A percentile compares a stretch with the other conserved stretches of the same genome.
phyloP scores from a whole-genome alignment of 2,329 filamentous ascomycete species.

The Cercospora sp. region DNA sequence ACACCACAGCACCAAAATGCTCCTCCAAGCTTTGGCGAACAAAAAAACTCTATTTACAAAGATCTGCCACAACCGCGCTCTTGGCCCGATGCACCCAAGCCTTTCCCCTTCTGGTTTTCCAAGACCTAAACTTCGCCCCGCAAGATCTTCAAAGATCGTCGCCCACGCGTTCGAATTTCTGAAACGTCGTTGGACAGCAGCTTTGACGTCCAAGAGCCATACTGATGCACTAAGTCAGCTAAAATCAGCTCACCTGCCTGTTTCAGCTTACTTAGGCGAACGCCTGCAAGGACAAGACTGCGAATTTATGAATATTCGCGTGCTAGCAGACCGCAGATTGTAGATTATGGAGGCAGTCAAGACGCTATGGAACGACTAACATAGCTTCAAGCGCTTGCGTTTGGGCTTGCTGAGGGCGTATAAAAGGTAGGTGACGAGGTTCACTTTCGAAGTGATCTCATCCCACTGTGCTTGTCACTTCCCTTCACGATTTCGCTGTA shows the following conservation, averaged over 20 bases:
- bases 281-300: background rate
- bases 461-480: background rate
- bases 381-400: background rate
- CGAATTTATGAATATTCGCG: background rate
- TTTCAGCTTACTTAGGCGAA: background rate
- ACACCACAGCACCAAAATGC: background rate
- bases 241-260: background rate
- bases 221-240: background rate
- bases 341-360: background rate
- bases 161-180: background rate
- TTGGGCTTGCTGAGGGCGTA: background rate
- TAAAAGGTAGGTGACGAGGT: background rate
- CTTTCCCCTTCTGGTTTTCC: background rate
- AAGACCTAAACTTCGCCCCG: background rate
- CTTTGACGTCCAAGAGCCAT: background rate
- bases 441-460: too few relatives aligned
- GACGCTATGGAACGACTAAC: background rate
- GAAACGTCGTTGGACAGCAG: background rate
- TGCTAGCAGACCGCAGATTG: background rate
- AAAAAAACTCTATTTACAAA: background rate
- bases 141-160: conserved; percentile 5
- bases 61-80: background rate
- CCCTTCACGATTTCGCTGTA: background rate
- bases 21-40: too few relatives aligned
- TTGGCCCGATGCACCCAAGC: conserved; percentile 5